These are phyloP conservation scores for Mikania micrantha DNA, from an alignment of 129 eudicot genomes.

Conservation along the genomic window DNA sequence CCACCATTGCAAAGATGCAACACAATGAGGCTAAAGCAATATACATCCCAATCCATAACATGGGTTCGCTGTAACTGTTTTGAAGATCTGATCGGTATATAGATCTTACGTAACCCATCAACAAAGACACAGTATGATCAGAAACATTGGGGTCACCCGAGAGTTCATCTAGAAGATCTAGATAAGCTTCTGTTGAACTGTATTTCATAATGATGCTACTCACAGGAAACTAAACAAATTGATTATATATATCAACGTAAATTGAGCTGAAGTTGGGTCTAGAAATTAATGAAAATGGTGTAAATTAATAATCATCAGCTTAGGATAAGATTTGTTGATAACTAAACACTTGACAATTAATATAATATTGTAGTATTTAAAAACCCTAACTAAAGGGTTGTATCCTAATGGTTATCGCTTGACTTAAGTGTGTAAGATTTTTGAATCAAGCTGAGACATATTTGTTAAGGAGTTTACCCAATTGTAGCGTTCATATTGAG, in stretches of 20 bases:
- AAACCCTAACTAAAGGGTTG: no score
- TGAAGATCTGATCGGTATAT: neutral
- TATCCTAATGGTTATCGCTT: no score
- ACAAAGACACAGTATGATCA: neutral
- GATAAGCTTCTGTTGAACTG: neutral
- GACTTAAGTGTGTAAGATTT: no score
- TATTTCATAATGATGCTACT: neutral
- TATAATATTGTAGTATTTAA: no score
- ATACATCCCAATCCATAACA: slow-evolving; percentile 1
- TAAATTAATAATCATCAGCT: no score
- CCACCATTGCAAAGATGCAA: neutral
- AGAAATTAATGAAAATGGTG: no score
- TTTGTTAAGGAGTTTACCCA: no score
- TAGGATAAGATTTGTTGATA: no score
- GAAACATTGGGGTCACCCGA: neutral
- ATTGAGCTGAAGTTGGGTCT: neutral
- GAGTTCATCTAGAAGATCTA: neutral
- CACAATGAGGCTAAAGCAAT: neutral
- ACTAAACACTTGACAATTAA: no score
- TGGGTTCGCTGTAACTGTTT: neutral
- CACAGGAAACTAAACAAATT: neutral
- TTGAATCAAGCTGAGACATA: no score
- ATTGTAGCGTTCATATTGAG: no score
- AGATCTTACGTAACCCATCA: neutral
- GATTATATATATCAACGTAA: neutral